These are phyloP conservation scores for Mortierella sp. DNA, from an alignment of 371 early-diverging fungal species.

Conservation along the genomic window DNA sequence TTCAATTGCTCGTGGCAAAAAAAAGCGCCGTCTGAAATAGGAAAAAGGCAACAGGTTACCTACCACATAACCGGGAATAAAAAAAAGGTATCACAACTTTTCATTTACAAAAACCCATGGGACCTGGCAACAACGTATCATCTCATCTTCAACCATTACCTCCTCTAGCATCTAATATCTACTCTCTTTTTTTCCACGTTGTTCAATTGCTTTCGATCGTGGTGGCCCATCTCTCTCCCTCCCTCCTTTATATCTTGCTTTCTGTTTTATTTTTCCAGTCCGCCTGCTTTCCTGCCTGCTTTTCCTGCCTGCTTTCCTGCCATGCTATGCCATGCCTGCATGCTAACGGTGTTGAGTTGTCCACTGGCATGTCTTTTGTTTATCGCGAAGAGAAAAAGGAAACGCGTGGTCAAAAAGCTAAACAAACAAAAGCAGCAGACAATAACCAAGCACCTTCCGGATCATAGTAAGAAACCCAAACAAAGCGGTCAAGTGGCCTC, in stretches of 20 bases:
- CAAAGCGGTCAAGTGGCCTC: not conserved
- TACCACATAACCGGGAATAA: not conserved
- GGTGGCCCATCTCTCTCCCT: not conserved
- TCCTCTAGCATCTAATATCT: not conserved
- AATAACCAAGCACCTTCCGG: not conserved
- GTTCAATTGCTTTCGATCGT: not conserved
- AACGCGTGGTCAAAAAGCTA: not conserved
- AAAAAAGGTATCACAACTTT: not conserved
- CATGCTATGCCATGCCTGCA: not conserved
- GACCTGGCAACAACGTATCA: not conserved
- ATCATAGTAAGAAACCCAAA: not conserved
- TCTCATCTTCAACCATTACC: not conserved
- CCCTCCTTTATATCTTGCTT: not conserved
- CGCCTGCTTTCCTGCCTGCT: not conserved
- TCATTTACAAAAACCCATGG: slow-evolving; percentile 7
- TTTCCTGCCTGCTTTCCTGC: too few relatives aligned
- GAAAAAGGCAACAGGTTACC: not conserved
- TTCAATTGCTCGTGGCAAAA: slow-evolving; percentile 17
- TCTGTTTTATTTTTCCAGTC: not conserved
- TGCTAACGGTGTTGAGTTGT: not conserved
- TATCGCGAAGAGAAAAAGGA: not conserved
- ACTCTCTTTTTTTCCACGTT: not conserved
- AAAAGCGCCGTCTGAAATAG: not conserved
- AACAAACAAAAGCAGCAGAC: not conserved
- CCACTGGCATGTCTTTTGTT: not conserved